phyloP scores from a whole-genome alignment of 352 stramenopile species.

The Pythium coloratum region DNA sequence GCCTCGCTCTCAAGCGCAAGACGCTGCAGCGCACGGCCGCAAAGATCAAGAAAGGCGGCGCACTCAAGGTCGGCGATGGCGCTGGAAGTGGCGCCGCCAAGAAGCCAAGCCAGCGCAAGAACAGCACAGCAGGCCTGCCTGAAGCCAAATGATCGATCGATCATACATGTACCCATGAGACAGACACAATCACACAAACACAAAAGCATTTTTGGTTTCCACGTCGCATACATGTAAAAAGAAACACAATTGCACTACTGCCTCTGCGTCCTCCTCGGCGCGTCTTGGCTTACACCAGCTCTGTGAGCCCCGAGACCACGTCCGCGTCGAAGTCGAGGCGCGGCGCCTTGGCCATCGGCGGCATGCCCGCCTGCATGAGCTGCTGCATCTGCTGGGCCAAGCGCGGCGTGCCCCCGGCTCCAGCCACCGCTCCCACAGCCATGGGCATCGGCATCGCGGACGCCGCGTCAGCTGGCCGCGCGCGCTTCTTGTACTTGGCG shows the following conservation, averaged over 20 bases:
- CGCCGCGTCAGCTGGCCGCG: conserved; percentile 26
- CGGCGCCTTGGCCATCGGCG: conserved; percentile 42
- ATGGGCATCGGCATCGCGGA: neutral
- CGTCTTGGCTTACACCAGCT: conserved; percentile 44
- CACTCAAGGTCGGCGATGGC: conserved; percentile 37
- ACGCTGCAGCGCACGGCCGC: conserved; percentile 52
- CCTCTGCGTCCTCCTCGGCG: neutral
- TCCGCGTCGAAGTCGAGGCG: conserved; percentile 65
- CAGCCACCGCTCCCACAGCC: neutral
- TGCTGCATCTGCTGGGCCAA: conserved; percentile 4
- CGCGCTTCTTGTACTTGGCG: conserved; percentile 65
- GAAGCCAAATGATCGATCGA: conserved; percentile 34
- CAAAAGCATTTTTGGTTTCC: neutral
- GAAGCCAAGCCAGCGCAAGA: conserved; percentile 61
- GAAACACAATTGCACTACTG: neutral
- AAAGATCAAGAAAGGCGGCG: conserved; percentile 46
- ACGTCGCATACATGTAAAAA: neutral
- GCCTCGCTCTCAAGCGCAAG: conserved; percentile 77
- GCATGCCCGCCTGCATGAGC: conserved; percentile 9
- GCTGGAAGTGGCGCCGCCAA: conserved; percentile 12
- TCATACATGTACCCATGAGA: neutral
- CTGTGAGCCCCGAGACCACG: conserved; percentile 53
- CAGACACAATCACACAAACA: neutral
- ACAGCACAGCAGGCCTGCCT: conserved; percentile 30
- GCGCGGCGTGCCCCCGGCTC: neutral